Evolutionary conservation across 2,329 filamentous ascomycete species (phyloP).

Genomic region (Epichloe glyceriae): DNA sequence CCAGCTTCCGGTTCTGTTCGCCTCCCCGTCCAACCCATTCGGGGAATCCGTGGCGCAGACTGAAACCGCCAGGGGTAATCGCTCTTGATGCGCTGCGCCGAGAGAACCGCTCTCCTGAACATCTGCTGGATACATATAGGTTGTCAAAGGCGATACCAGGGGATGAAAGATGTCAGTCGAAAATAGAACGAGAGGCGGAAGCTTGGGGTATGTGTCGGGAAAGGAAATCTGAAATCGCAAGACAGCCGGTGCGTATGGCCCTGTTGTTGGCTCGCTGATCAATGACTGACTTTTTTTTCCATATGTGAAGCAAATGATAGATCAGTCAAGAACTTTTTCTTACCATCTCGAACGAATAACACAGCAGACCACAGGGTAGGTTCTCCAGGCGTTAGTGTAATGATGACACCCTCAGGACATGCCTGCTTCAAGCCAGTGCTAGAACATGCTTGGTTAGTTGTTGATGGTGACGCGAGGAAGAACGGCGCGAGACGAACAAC

Average conservation of each 20-base stretch:
- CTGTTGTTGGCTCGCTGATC: conserved; percentile 29
- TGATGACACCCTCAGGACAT: conserved; percentile 76
- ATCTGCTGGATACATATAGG: conserved; percentile 80
- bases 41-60: conserved; percentile 79
- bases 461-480: background rate
- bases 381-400: conserved; percentile 71
- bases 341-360: conserved; percentile 80
- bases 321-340: background rate
- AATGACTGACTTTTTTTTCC: background rate
- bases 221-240: conserved; percentile 87
- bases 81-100: conserved; percentile 70
- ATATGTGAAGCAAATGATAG: background rate
- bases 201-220: conserved; percentile 61
- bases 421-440: conserved; percentile 72
- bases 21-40: conserved; percentile 63
- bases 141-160: conserved; percentile 82
- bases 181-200: conserved; percentile 79
- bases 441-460: background rate
- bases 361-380: conserved; percentile 80
- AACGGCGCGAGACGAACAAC: conserved; percentile 47
- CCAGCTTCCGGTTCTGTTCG: conserved; percentile 26
- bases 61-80: conserved; percentile 84
- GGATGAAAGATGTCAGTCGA: conserved; percentile 91
- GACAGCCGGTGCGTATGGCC: conserved; percentile 77
- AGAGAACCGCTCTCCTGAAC: conserved; percentile 64